Evolutionary conservation across 768 basidiomycete species (phyloP).

Genomic region (Termitomyces sp.): DNA sequence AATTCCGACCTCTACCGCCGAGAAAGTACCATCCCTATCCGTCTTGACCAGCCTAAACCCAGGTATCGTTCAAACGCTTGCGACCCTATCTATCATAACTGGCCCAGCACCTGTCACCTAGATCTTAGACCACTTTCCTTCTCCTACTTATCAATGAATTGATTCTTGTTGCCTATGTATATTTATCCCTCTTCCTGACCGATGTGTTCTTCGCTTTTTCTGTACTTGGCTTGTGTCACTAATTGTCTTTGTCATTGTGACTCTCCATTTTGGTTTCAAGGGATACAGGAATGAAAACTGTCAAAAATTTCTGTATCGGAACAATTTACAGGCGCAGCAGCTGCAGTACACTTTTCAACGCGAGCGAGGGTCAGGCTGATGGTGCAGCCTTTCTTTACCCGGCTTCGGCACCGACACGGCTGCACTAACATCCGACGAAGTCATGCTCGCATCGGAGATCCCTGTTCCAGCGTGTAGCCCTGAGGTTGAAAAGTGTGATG

Average conservation of each 20-base stretch:
- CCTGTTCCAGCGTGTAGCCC: constrained; percentile 16
- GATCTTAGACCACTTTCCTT: too few relatives aligned
- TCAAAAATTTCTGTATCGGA: not conserved
- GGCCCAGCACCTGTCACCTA: too few relatives aligned
- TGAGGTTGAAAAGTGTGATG: not conserved
- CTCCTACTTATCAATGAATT: too few relatives aligned
- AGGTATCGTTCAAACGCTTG: not conserved
- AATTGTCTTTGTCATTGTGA: not conserved
- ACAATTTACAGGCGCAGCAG: too few relatives aligned
- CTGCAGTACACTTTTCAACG: not conserved
- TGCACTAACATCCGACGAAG: constrained; percentile 31
- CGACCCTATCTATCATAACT: too few relatives aligned
- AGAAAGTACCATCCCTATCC: not conserved
- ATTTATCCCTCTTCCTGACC: not conserved
- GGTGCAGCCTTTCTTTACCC: constrained; percentile 20
- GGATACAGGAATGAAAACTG: not conserved
- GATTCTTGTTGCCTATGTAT: too few relatives aligned
- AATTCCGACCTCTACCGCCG: too few relatives aligned
- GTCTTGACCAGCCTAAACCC: not conserved
- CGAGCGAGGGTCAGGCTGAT: constrained; percentile 1
- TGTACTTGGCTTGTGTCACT: not conserved
- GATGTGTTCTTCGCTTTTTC: not conserved
- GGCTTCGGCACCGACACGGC: constrained; percentile 31
- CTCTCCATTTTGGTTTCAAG: not conserved
- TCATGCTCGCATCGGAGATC: constrained; percentile 30